These are phyloP conservation scores for Nannochloris sp. DNA, from an alignment of 139 green algal genomes.

Conservation along the genomic window DNA sequence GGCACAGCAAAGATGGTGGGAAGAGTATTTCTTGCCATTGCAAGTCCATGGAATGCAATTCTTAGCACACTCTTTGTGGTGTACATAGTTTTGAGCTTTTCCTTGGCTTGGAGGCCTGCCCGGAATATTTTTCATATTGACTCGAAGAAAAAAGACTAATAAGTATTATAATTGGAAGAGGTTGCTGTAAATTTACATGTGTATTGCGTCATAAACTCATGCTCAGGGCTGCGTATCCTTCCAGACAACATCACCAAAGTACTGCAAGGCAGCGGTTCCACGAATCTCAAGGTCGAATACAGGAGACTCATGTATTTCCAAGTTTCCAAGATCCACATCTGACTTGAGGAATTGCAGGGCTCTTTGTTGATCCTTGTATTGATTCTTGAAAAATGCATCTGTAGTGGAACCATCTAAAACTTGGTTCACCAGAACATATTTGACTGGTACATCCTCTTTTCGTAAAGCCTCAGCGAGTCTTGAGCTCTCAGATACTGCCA, in stretches of 20 bases:
- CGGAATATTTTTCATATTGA: slow-evolving; percentile 1
- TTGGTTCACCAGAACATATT: slow-evolving; percentile 90
- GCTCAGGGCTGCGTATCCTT: slow-evolving; percentile 12
- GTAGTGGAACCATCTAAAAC: slow-evolving; percentile 43
- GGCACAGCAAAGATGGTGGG: neutral
- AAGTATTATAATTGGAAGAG: neutral
- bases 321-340: slow-evolving; percentile 54
- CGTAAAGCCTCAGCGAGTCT: slow-evolving; percentile 55
- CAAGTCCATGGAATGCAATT: neutral
- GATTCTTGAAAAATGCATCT: slow-evolving; percentile 45
- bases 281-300: slow-evolving; percentile 94
- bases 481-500: slow-evolving; percentile 82
- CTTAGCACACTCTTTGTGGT: neutral
- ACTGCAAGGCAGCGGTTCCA: slow-evolving; percentile 82
- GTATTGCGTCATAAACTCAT: neutral
- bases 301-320: slow-evolving; percentile 67
- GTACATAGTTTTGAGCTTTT: slow-evolving; percentile 8
- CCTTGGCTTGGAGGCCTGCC: neutral
- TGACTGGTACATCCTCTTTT: slow-evolving; percentile 71
- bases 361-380: slow-evolving; percentile 73
- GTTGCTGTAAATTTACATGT: too few relatives aligned
- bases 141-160: neutral
- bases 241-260: slow-evolving; percentile 90
- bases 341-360: slow-evolving; percentile 61
- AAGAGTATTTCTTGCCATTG: neutral